Base-by-base conservation (phyloP, 2,329 filamentous ascomycete genomes). In the Daldinia sp. region DNA sequence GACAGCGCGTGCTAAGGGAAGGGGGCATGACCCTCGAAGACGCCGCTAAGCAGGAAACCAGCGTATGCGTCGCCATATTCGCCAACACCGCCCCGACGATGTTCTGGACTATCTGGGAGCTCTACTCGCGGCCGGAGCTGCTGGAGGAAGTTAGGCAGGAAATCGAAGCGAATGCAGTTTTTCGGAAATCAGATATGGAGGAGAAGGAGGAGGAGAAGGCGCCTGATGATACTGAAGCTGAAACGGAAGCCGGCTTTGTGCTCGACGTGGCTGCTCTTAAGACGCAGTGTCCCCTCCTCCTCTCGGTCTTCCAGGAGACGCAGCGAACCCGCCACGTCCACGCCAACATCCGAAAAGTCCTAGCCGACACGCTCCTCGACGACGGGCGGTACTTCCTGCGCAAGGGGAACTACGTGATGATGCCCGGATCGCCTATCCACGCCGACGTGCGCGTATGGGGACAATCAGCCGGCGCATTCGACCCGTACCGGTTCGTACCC, bases 391-490 rank as follows among this genome's bases (percentile, higher is more conserved):
- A 50, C 15, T 23, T 50, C 26, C 46, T 50, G 13, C 46, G 46
- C 13, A 50, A 50, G 46, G 46, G 46, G 46, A n/a, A 50, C 46
- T 50, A 9, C 46, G 13, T 50, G 23, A n/a, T 50, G 13, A 50
- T 50, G 26, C 46, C 46, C 3, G 26, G 23, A 10, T 9, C 46
- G 6, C 46, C 46, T 2, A 50, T 50, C 46, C 46, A 50, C 13
- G 23, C 12, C 13, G 23, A 50, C 26, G 13, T n/a, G 12, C 28
- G 7, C 26, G 46, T 50, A n/a, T 30, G 46, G 46, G 23, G 46
- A 15, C 12, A 28, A 13, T n/a, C 46, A 5, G 46, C 15, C 13
- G 13, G 46, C 15, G 30, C 46, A 9, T 50, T 30, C 4, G 6
- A 50, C 23, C 46, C 46, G 23, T 50, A 50, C 26, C 46, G 46